Evolutionary conservation across 129 eudicot genomes (phyloP), one percentile per base, ranked within the genome.

Genomic region (Deinandra increscens): DNA sequence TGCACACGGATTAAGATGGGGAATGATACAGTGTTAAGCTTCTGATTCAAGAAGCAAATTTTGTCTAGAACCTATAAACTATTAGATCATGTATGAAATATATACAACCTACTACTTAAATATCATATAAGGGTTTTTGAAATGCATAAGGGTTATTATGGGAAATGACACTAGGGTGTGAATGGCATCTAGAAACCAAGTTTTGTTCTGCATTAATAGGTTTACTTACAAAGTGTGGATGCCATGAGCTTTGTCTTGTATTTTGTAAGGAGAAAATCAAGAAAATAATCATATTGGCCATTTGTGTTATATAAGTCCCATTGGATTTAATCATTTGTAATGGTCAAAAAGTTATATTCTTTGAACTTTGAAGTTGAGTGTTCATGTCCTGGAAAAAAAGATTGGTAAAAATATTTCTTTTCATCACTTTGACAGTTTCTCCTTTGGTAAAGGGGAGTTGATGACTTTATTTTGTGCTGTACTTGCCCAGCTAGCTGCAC

Each of bases 1-100:
- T 36, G 74, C 69, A 26, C 54, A 20, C 33, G 15, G 51, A 42
- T 72, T 15, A 64, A 42, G 66, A 50, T 68, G 81, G 56, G 66
- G 22, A 50, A 26, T 69, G 71, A 41, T 15, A 33, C 62, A 5
- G 14, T 9, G 33, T 53, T 53, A 19, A 61, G 31, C 39, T 49
- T 41, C 44, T 15, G 5, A 41, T 65, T 74, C 65, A 65, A 49
- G 67, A 75, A 50, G 61, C 68, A 44, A 49, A 41, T 50, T 66
- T 73, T 66, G 38, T 66, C 26, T 58, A n/a, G n/a, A n/a, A n/a
- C n/a, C n/a, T n/a, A n/a, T n/a, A 8, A 14, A 44, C 33, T 60
- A 50, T 46, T 49, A 68, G 50, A 29, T 58, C 39, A 12, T 58
- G 64, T 58, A 58, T 58, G 39, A 58, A 58, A 39, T 58, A 13